Base-by-base conservation (phyloP, 164 flowering plant species). In the Malania oleifera region DNA sequence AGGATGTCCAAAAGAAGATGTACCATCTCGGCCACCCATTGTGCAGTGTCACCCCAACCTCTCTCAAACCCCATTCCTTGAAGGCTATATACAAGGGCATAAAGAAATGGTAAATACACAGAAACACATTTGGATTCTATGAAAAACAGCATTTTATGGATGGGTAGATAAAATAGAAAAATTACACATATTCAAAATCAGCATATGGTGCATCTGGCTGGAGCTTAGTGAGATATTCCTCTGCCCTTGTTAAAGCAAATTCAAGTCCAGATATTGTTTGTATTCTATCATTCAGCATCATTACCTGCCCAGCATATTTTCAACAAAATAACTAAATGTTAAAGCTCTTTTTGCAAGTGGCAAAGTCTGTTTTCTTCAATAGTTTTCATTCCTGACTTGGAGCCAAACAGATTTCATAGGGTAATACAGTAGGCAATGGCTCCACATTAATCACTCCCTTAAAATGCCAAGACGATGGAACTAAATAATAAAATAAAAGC, bases 231-330 rank as follows among this genome's bases (percentile, higher is more conserved):
- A 90, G 76, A 74, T 82, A 64, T 34, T 86, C 97, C 63, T 87
- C 99, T 27, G 96, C 97, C 79, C 81, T 90, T 3, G 59, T 56
- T 66, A 93, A 65, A 29, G 81, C 63, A 54, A 84, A 70, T 59
- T 88, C 85, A 49, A 93, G 96, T 53, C 73, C 59, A 22, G 89
- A 70, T 56, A 85, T 59, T 61, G 77, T 77, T 18, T 77, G 82
- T 49, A 93, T 80, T 51, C 95, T 75, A 65, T 90, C 99, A 79
- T 93, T 93, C 77, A 93, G 68, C 99, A 93, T 93, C 75, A 90
- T 57, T 18, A 55, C 74, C 99, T 93, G 78, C 61, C n/a, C n/a
- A n/a, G n/a, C n/a, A n/a, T n/a, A n/a, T n/a, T n/a, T n/a, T n/a
- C n/a, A n/a, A n/a, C n/a, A n/a, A n/a, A n/a, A n/a, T n/a, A n/a